phyloP scores from a whole-genome alignment of 2,329 filamentous ascomycete genomes.

The Chaetomium sp. region DNA sequence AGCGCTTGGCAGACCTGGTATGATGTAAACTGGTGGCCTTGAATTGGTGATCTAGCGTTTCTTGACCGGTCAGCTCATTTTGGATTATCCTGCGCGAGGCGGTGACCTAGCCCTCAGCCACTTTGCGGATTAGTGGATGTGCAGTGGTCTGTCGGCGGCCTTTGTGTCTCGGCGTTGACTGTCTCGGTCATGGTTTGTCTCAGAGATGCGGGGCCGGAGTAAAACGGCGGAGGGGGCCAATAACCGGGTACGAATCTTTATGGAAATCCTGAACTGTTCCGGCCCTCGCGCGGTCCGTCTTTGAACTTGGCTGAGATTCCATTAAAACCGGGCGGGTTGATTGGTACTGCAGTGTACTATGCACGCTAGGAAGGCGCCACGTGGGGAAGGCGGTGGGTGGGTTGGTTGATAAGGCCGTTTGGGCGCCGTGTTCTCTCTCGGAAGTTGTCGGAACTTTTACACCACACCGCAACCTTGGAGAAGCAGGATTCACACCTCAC shows the following conservation, averaged over 20 bases:
- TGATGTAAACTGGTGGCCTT: background rate
- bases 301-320: no score
- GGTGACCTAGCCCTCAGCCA: background rate
- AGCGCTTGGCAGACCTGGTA: conserved; percentile 5
- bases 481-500: background rate
- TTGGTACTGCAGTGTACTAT: no score
- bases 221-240: background rate
- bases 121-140: no score
- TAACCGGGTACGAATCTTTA: background rate
- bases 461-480: background rate
- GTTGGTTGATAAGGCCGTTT: background rate
- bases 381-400: background rate
- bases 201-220: background rate
- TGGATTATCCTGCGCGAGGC: background rate
- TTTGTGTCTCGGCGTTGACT: background rate
- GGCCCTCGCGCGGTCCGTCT: background rate
- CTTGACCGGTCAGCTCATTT: background rate
- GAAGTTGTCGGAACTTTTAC: background rate
- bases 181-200: background rate
- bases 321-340: background rate
- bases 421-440: background rate
- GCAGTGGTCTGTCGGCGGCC: background rate
- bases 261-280: conserved; percentile 6
- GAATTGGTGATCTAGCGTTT: no score
- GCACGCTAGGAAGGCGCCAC: conserved; percentile 7